Base-by-base conservation (phyloP, 768 basidiomycete genomes). In the Dendrothele bispora region DNA sequence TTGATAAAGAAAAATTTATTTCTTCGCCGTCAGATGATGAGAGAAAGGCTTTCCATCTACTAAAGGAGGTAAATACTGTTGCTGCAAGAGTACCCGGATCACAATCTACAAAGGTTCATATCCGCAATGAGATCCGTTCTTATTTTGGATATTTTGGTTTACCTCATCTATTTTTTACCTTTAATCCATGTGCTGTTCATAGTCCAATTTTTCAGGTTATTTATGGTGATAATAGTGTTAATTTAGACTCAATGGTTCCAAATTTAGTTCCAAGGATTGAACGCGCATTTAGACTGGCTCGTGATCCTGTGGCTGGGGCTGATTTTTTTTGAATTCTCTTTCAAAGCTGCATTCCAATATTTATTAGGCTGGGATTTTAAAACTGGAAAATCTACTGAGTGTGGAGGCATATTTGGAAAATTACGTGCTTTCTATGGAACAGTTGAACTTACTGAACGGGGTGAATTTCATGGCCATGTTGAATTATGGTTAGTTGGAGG, bases 221-320 rank as follows among this genome's bases (percentile, higher is more conserved):
- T 39, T 52, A 39, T 39, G 60, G 64, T 10, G 41, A 43, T 27
- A 5, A 7, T 5, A 27, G 17, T 27, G 24, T 43, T 43, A 53
- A 70, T 36, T 24, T 50, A 0, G 21, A n/a, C 11, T 14, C 39
- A 0, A 18, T 46, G 0, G 68, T 59, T 40, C 67, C 69, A 0
- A 0, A 26, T 0, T 11, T 70, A 1, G 46, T 47, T n/a, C 5
- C 42, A 12, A 34, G 56, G 4, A 32, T 5, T 29, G 46, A 54
- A 17, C 49, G 61, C 6, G 64, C 66, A 2, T 14, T 60, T 0
- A 22, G 58, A 0, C 22, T 70, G 0, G 65, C 67, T 0, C 43
- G 55, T 14, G 67, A 69, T 49, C 67, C 69, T 36, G 65, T 68
- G 14, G 60, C 65, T 3, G 68, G 63, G 12, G 62, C 62, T 1